Evolutionary conservation across 176 grass and related monocot species (phyloP).

Genomic region (Carex myosuroides): DNA sequence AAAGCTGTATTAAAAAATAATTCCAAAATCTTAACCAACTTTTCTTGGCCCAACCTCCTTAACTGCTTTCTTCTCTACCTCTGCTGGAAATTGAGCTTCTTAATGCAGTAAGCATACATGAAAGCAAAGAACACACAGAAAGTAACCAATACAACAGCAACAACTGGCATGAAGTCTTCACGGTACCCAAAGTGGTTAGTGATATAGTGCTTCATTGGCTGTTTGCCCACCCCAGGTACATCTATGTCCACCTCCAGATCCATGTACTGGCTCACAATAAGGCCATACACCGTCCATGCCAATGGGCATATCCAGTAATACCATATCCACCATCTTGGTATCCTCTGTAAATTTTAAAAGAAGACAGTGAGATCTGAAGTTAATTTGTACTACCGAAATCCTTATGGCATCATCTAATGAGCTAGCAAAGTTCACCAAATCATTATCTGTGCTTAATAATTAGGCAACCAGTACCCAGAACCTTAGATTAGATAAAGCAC

Average conservation of each 20-base stretch:
- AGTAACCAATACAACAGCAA: slow-evolving; percentile 55
- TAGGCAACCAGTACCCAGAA: background rate
- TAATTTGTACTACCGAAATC: background rate
- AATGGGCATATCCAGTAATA: slow-evolving; percentile 98
- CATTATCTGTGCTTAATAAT: background rate
- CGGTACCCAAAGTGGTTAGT: slow-evolving; percentile 70
- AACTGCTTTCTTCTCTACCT: slow-evolving; percentile 37
- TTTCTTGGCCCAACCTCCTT: background rate
- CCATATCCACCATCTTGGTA: slow-evolving; percentile 95
- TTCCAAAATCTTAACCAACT: slow-evolving; percentile 19
- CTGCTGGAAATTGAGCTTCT: slow-evolving; percentile 89
- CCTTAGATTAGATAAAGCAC: background rate
- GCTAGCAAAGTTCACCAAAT: background rate
- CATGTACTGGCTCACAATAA: slow-evolving; percentile 92
- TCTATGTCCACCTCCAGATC: slow-evolving; percentile 46
- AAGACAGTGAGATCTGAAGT: background rate
- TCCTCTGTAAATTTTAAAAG: slow-evolving; percentile 62
- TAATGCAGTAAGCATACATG: slow-evolving; percentile 85
- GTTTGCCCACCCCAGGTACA: slow-evolving; percentile 17
- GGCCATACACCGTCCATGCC: slow-evolving; percentile 96
- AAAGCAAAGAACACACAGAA: slow-evolving; percentile 77
- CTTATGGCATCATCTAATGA: background rate
- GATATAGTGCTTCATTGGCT: slow-evolving; percentile 66
- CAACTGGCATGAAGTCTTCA: slow-evolving; percentile 56
- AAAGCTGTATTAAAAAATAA: background rate